These are phyloP conservation scores for Phytophthora sp. DNA, from an alignment of 352 stramenopile genomes.

Conservation along the genomic window DNA sequence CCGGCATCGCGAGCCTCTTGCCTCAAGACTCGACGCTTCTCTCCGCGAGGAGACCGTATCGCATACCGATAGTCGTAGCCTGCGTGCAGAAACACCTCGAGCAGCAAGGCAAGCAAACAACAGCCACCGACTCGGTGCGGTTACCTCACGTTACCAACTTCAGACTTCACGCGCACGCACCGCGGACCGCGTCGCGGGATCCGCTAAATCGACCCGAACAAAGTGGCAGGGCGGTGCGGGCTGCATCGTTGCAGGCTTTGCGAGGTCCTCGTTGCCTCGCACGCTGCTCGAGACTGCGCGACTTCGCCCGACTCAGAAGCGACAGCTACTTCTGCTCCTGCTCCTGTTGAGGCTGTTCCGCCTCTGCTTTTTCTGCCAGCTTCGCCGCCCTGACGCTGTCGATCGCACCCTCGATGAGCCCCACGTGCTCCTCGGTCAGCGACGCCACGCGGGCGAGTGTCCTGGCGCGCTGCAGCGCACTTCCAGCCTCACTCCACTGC, in stretches of 20 bases:
- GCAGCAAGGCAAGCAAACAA: conserved; percentile 7
- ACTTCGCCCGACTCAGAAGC: neutral
- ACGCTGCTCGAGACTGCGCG: neutral
- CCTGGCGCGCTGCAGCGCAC: conserved; percentile 28
- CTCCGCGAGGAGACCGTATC: conserved; percentile 13
- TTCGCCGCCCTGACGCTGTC: conserved; percentile 13
- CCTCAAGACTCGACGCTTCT: conserved; percentile 22
- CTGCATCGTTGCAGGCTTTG: conserved; percentile 1
- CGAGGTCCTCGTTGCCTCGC: no score
- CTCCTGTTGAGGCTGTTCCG: conserved; percentile 6
- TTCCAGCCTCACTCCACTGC: conserved; percentile 32
- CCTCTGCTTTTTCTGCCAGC: conserved; percentile 11
- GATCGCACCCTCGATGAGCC: conserved; percentile 31
- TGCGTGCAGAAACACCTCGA: conserved; percentile 11
- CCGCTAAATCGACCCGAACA: no score
- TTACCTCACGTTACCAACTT: conserved; percentile 26
- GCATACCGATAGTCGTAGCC: conserved; percentile 28
- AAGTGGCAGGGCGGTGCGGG: no score
- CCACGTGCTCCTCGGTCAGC: conserved; percentile 27
- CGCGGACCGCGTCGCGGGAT: conserved; percentile 2
- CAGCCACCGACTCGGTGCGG: neutral
- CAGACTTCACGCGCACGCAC: conserved; percentile 7
- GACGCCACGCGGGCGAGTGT: conserved; percentile 27
- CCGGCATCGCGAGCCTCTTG: neutral
- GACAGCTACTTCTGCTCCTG: conserved; percentile 9